Evolutionary conservation across 148 eudicot genomes (phyloP).

Genomic region (Chenopodium album): DNA sequence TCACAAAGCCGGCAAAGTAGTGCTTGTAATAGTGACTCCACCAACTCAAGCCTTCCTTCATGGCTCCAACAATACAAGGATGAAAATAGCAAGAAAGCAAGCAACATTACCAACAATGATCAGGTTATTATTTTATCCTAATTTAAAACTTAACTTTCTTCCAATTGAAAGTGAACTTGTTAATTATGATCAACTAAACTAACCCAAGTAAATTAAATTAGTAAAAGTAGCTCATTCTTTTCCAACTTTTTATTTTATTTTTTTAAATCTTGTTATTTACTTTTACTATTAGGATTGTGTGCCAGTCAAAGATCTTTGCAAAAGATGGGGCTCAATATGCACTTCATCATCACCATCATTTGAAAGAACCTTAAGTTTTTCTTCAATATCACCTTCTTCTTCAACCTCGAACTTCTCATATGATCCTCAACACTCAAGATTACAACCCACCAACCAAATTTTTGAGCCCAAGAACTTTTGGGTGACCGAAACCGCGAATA

Average conservation of each 20-base stretch:
- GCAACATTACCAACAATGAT: conserved; percentile 28
- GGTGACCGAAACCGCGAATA: neutral
- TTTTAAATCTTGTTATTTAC: conserved; percentile 4
- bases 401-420: conserved; percentile 49
- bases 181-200: conserved; percentile 9
- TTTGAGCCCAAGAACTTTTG: conserved; percentile 35
- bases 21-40: conserved; percentile 39
- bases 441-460: conserved; percentile 14
- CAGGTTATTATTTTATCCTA: conserved; percentile 41
- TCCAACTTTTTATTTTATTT: neutral
- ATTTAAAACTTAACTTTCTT: neutral
- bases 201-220: conserved; percentile 12
- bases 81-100: conserved; percentile 47
- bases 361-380: conserved; percentile 56
- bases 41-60: conserved; percentile 68
- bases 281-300: conserved; percentile 43
- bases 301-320: conserved; percentile 45
- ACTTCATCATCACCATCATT: conserved; percentile 33
- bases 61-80: conserved; percentile 75
- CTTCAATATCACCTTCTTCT: conserved; percentile 56
- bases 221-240: conserved; percentile 21
- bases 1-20: conserved; percentile 29
- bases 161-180: conserved; percentile 13
- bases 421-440: conserved; percentile 40
- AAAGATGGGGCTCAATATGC: conserved; percentile 59